Percentiles rank a stretch among this genome's conserved stretches.
Evolutionary conservation across 1,284 basidiomycete genomes (phyloP).

Genomic region (Blastosporella zonata): DNA sequence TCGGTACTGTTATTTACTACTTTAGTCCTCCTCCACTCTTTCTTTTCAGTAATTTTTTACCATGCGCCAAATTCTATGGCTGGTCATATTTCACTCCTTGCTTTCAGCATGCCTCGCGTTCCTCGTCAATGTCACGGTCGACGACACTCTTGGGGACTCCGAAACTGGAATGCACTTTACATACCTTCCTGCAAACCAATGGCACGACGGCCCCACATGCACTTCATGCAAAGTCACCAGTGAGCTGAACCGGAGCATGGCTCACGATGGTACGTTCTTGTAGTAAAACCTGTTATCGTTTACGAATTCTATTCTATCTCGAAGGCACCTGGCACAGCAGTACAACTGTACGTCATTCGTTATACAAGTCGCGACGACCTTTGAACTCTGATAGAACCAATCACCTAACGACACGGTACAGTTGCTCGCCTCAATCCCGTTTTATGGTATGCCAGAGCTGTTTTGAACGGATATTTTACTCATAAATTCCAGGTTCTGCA

Average conservation of each 20-base stretch:
- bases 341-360: conserved; percentile 20
- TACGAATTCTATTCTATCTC: neutral
- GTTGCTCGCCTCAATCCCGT: conserved; percentile 23
- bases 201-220: conserved; percentile 23
- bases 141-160: conserved; percentile 29
- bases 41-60: too few species aligned
- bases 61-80: conserved; percentile 17
- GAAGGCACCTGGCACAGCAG: conserved; percentile 28
- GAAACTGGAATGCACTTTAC: conserved; percentile 22
- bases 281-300: neutral
- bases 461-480: neutral
- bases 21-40: conserved; percentile 12
- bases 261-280: conserved; percentile 16
- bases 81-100: conserved; percentile 14
- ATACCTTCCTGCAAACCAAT: conserved; percentile 27
- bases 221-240: conserved; percentile 12
- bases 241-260: conserved; percentile 13
- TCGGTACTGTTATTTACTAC: neutral
- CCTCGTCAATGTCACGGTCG: conserved; percentile 29
- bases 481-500: conserved; percentile 24
- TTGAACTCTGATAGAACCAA: conserved; percentile 9
- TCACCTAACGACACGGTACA: neutral
- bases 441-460: conserved; percentile 22
- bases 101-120: conserved; percentile 13
- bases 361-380: neutral